phyloP scores from a whole-genome alignment of 2,329 filamentous ascomycete genomes.

The Aciculosporium take region DNA sequence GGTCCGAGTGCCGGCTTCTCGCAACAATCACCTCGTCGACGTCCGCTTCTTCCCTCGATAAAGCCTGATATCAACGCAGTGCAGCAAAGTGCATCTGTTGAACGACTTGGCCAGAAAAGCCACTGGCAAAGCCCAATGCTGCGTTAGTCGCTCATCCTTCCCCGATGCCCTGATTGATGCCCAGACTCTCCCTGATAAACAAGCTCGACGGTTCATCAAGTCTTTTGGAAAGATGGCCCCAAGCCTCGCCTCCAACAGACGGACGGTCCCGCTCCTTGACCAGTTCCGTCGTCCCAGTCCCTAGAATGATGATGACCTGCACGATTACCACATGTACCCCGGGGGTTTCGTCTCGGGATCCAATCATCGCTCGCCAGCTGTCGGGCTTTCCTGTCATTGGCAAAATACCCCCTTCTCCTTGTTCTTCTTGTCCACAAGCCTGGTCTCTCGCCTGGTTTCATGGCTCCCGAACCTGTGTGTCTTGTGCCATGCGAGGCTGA shows the following conservation, averaged over 20 bases:
- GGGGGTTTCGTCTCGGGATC: not conserved
- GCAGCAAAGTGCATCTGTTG: not conserved
- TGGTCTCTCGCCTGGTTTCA: not conserved
- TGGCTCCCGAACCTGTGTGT: not conserved
- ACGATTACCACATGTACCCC: not conserved
- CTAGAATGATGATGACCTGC: not conserved
- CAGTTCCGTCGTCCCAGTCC: not conserved
- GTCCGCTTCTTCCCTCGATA: too few relatives aligned
- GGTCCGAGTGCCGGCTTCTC: not conserved
- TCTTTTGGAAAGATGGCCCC: not conserved
- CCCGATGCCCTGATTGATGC: not conserved
- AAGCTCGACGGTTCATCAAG: not conserved
- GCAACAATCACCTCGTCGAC: not conserved
- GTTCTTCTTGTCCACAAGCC: not conserved
- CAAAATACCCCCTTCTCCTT: not conserved
- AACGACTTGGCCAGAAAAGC: not conserved
- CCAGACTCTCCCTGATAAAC: not conserved
- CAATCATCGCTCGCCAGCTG: constrained; percentile 7
- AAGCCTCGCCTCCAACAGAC: not conserved
- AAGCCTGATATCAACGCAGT: not conserved
- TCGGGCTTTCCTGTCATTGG: not conserved
- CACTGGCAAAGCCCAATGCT: constrained; percentile 1
- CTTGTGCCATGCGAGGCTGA: constrained; percentile 1
- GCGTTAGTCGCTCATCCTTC: constrained; percentile 3
- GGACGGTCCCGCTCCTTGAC: not conserved